Base-by-base conservation (phyloP, 1,284 basidiomycete species). In the Veloboletus limbatus region DNA sequence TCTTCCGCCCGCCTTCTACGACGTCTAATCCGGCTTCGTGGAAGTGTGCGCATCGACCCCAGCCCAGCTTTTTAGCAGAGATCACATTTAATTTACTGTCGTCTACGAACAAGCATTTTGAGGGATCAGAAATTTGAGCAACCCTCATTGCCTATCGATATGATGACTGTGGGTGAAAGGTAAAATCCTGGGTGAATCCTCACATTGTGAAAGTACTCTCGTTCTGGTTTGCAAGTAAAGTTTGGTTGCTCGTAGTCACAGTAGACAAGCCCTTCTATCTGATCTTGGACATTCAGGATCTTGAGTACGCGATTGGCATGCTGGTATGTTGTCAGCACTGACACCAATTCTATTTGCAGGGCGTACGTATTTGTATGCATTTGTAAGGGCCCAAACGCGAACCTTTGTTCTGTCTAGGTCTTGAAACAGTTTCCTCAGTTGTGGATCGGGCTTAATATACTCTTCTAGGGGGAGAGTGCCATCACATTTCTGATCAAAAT, bases 401-500 rank as follows among this genome's bases (percentile, higher is more conserved):
- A 75, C 78, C 61, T 88, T 92, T 17, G 75, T 76, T 33, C 84
- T 78, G 59, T 95, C 89, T 33, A 95, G 79, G 58, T 92, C 88
- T 58, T 83, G 65, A 30, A 95, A 76, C 9, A 95, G 72, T 54
- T 81, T 77, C 21, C 82, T 79, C 21, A 90, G 65, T 10, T 61
- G 60, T 8, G 81, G 77, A 58, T 87, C 74, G 11, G 85, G 88
- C 24, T 75, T 72, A 52, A 95, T 81, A 69, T 89, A 83, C 1
- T 85, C 75, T 58, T 95, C 92, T 9, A 95, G 73, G 4, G 92
- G 92, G 13, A 95, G 72, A 13, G 87, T 80, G 5, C 85, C 85
- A 56, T 95, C 92, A 65, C 90, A 94, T 66, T 88, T 82, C 45
- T 69, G 71, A 69, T 95, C 88, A 62, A 93, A 95, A 61, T 94